These are phyloP conservation scores for Astragalus glycyphyllos DNA, from an alignment of 306 rosid genomes.

Conservation along the genomic window DNA sequence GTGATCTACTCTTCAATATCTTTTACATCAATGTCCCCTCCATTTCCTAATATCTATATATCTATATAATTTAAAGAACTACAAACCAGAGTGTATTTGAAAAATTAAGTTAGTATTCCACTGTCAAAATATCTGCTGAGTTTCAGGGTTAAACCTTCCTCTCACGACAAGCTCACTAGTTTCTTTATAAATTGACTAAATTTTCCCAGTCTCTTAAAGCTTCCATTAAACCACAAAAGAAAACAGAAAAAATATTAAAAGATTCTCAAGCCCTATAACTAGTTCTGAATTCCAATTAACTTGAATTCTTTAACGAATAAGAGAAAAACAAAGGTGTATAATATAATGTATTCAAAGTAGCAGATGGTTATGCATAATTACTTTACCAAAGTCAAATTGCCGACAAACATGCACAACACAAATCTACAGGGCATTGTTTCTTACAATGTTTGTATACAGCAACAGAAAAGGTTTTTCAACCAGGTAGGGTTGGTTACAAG, in stretches of 20 bases:
- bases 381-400: not conserved
- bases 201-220: not conserved
- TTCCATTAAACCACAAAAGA: not conserved
- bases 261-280: not conserved
- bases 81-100: not conserved
- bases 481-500: not conserved
- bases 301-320: not conserved
- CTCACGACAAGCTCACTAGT: not conserved
- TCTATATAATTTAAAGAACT: not conserved
- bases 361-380: not conserved
- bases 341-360: not conserved
- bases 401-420: not conserved
- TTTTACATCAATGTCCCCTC: no score
- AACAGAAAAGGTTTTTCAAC: not conserved
- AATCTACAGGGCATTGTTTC: not conserved
- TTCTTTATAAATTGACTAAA: not conserved
- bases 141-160: slow-evolving; percentile 8
- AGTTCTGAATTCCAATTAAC: not conserved
- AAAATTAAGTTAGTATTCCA: not conserved
- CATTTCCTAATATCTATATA: no score
- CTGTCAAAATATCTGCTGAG: not conserved
- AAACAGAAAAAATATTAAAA: not conserved
- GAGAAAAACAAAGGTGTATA: not conserved
- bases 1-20: not conserved
- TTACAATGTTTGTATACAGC: not conserved